These are phyloP conservation scores for Musa balbisiana DNA, from an alignment of 202 grass and related monocot genomes.

Conservation along the genomic window DNA sequence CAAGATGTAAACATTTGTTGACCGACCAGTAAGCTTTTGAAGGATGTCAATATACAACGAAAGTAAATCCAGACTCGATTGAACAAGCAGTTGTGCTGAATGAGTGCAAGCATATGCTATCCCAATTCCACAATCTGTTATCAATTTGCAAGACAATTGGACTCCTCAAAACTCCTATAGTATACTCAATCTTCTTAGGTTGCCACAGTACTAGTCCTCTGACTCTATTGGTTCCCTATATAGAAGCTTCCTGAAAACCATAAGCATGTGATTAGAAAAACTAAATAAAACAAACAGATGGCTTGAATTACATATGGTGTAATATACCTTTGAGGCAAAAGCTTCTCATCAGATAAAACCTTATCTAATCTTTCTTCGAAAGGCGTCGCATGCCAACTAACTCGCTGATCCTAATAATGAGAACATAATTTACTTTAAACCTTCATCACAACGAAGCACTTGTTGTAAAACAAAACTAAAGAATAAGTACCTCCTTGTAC, in stretches of 20 bases:
- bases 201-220: slow-evolving; percentile 20
- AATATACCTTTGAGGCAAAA: slow-evolving; percentile 37
- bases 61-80: too few species aligned
- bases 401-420: slow-evolving; percentile 48
- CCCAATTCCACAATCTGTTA: not conserved
- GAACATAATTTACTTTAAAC: slow-evolving; percentile 10
- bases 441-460: not conserved
- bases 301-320: slow-evolving; percentile 2
- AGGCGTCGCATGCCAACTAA: slow-evolving; percentile 58
- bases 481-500: slow-evolving; percentile 56
- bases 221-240: slow-evolving; percentile 29
- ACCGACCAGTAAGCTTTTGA: too few species aligned
- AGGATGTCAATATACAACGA: too few species aligned
- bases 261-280: slow-evolving; percentile 1
- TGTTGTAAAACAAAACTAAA: not conserved
- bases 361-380: slow-evolving; percentile 71
- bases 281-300: slow-evolving; percentile 3
- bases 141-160: not conserved
- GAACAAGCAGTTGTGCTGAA: too few species aligned
- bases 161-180: too few species aligned
- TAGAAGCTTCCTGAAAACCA: slow-evolving; percentile 32
- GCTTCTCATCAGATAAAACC: slow-evolving; percentile 49
- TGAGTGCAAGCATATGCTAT: too few species aligned
- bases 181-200: not conserved
- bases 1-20: too few species aligned